A percentile compares a stretch with the other conserved stretches of the same genome.
Conservation (phyloP, 2,329 filamentous ascomycete genomes). For the Teratosphaeria destructans region DNA sequence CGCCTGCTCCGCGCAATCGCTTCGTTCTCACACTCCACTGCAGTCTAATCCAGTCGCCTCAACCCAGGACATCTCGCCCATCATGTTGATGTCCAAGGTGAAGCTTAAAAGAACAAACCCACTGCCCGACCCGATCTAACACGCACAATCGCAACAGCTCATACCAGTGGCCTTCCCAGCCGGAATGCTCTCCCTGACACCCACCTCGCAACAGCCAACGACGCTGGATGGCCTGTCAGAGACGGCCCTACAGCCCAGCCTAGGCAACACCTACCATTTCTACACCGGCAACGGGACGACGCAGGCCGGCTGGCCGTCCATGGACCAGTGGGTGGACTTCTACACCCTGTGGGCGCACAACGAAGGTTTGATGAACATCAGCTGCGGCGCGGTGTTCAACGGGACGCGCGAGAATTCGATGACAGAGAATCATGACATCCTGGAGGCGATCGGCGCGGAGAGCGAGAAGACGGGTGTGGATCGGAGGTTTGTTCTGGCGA, state of each 20-base stretch:
- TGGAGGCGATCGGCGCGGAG: not conserved
- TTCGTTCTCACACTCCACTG: not conserved
- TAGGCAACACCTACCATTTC: not conserved
- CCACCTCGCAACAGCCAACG: not conserved
- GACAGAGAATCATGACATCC: not conserved
- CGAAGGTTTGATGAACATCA: not conserved
- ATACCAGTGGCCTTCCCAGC: not conserved
- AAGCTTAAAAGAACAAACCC: not conserved
- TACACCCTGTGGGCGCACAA: not conserved
- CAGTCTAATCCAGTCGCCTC: not conserved
- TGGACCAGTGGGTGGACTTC: not conserved
- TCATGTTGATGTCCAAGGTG: not conserved
- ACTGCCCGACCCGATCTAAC: not conserved
- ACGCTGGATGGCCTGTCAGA: not conserved
- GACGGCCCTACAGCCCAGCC: not conserved
- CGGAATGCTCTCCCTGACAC: not conserved
- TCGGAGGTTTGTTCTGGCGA: not conserved
- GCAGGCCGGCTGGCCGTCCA: not conserved
- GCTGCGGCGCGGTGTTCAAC: not conserved
- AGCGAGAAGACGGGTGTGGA: not conserved
- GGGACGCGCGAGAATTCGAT: not conserved
- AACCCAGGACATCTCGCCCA: not conserved
- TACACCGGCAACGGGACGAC: constrained; percentile 1
- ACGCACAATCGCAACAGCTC: not conserved
- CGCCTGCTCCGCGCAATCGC: not conserved